phyloP scores from a whole-genome alignment of 306 rosid genomes.

The Corylus americana region DNA sequence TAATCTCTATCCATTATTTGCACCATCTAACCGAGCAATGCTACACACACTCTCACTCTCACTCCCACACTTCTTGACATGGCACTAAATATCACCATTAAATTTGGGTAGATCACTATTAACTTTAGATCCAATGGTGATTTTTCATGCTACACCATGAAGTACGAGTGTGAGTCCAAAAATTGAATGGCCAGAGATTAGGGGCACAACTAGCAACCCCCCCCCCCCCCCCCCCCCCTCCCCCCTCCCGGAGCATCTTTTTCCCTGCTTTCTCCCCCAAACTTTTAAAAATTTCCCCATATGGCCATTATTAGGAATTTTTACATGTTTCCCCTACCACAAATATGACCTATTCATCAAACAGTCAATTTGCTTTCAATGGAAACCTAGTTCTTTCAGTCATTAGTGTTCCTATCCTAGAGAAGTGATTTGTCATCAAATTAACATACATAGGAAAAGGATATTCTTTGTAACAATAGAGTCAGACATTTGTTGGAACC shows the following conservation, averaged over 20 bases:
- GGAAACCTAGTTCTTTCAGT: background rate
- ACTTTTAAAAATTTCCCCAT: too few species aligned
- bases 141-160: too few species aligned
- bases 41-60: too few species aligned
- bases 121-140: too few species aligned
- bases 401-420: background rate
- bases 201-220: constrained; percentile 5
- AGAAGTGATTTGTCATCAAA: background rate
- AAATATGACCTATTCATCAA: background rate
- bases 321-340: background rate
- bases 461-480: constrained; percentile 92
- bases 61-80: too few species aligned
- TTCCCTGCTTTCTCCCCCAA: too few species aligned
- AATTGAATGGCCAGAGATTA: background rate
- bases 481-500: constrained; percentile 94
- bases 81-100: too few species aligned
- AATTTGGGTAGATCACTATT: too few species aligned
- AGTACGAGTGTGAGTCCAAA: background rate
- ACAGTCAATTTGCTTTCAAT: background rate
- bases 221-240: too few species aligned
- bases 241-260: too few species aligned
- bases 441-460: constrained; percentile 46
- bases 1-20: constrained; percentile 4
- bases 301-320: background rate
- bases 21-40: background rate